Base-by-base conservation (phyloP, 495 filamentous ascomycete species). In the Beverwykella pulmonaria region DNA sequence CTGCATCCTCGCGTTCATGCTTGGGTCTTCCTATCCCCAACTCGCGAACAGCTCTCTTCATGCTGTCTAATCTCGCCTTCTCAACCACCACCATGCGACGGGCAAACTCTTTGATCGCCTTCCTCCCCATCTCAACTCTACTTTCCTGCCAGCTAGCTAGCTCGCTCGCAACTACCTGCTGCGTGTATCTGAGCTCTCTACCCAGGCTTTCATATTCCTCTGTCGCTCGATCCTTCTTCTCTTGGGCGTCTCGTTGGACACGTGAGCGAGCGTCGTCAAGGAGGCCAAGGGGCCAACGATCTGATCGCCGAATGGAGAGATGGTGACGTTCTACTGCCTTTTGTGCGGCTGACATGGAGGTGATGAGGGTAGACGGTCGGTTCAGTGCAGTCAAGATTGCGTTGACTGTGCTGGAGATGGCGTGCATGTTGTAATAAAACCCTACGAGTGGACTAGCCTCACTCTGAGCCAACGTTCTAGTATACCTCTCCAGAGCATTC, bases 61-160 rank as follows among this genome's bases (percentile, higher is more conserved):
- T 85, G 14, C 90, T 84, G 70, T 93, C 91, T 57, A 96, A 79
- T 63, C 91, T 82, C 74, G 91, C 87, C 65, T 81, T 86, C 77
- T 99, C 95, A 32, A 81, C 77, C 7, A 93, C 83, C 34, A 98
- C 77, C 81, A 91, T 91, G 57, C 87, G 86, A 76, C 81, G 86
- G 36, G 89, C 93, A 70, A 96, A 85, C 17, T 89, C 83, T 64
- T 82, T 84, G 39, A 97, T 86, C 2, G 90, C 89, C 66, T 84
- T 86, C 27, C 86, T 79, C 1, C 89, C 92, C 77, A 92, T 83
- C 68, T 85, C 86, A 68, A 88, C 92, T 55, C 92, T 87, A 80
- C 91, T 86, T 15, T 94, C 92, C 71, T 96, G 91, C 90, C 93
- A 98, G 1, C 91, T 93, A 0, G 94, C 93, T 63, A 99, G 74